Evolutionary conservation across 148 eudicot species (phyloP), one percentile per base, ranked within the genome.

Genomic region (Rhododendron kiyosumense): DNA sequence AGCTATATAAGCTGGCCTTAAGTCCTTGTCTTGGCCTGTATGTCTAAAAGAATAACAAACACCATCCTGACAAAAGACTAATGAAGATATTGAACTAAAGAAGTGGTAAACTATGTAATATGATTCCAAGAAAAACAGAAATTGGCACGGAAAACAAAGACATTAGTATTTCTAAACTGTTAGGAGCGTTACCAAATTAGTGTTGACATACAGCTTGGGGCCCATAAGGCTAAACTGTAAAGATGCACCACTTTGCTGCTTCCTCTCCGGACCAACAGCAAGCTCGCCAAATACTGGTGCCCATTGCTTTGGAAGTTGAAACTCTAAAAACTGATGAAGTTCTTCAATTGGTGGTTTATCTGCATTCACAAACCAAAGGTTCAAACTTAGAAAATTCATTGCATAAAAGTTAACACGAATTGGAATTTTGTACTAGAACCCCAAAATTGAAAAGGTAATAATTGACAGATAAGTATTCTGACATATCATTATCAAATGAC

Each of bases 311-410:
- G 93, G 91, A 87, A 85, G 90, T 82, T 91, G 93, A 79, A 91
- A 91, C 85, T 91, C 93, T 87, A 91, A 88, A 87, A 91, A 91
- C 85, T 91, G 93, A 84, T 88, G 83, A 79, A 91, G 90, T 85
- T 91, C 93, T 85, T 89, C 91, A 81, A 87, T 88, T 84, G 93
- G 93, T n/a, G 93, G 93, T 86, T 91, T 91, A 88, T 88, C 93
- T 91, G 85, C 79, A 90, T 38, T 52, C 78, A 71, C 79, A 46
- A 45, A 34, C 69, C 32, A 63, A 22, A 30, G 67, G 30, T 67
- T 28, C 0, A 46, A 67, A 79, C 11, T 59, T 7, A 5, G 65
- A 73, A 45, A 48, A 43, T 85, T n/a, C 38, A 38, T 9, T n/a
- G 69, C 51, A 51, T 49, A 67, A 30, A 30, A 49, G 26, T 10